Base-by-base conservation (phyloP, 345 rosid genomes). In the Brassica carinata region DNA sequence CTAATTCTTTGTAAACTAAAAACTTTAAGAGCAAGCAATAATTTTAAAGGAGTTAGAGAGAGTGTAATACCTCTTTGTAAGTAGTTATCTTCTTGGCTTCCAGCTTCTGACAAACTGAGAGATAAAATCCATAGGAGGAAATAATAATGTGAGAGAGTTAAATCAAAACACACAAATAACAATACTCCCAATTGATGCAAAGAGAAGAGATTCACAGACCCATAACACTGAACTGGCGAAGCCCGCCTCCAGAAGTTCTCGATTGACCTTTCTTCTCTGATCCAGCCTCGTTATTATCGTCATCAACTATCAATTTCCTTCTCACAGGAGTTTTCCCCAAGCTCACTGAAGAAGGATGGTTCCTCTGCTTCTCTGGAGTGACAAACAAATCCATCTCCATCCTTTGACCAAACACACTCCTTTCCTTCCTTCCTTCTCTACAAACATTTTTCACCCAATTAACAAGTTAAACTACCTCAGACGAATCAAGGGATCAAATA, bases 61-160 rank as follows among this genome's bases (percentile, higher is more conserved):
- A 67, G 70, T 19, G 66, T 45, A 19, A 0, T 79, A 86, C 89
- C 87, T 86, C 89, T 40, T 80, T 79, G 63, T 84, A 86, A 18
- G 87, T 82, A 65, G 87, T 80, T 10, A 78, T 84, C 71, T 84
- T 85, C 86, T 84, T 84, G 13, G 86, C 84, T 85, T 84, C 87
- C 83, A 86, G 57, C 78, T 75, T 86, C 78, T 84, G 86, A 73
- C 87, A 84, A 80, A 86, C 89, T 80, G 80, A 67, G 36, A 66
- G 5, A 67, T 1, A 45, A 43, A 77, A 67, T 5, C 71, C 63
- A 76, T 27, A 51, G 4, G 64, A 15, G 2, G 48, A 3, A 40
- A 3, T 9, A 9, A 43, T 43, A 43, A 55, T 3, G 30, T 15
- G 51, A 53, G 48, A 71, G 36, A 5, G 19, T 45, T 43, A 18